These are phyloP conservation scores for Candida tibetensis DNA, from an alignment of 805 yeast genomes.

Conservation along the genomic window DNA sequence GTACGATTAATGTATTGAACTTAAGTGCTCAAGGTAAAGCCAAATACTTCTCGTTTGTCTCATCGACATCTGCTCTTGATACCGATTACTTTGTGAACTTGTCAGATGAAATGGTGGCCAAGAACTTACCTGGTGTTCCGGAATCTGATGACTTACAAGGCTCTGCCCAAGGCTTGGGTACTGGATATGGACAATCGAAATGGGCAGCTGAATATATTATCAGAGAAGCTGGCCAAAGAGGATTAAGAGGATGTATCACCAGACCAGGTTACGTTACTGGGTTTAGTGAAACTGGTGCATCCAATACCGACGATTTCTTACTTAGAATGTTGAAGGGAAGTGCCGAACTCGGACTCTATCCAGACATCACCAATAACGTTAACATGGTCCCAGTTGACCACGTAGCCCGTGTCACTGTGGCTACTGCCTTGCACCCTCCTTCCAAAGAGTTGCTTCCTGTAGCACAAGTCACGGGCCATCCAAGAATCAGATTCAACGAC, in stretches of 20 bases:
- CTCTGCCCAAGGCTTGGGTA: slow-evolving; percentile 75
- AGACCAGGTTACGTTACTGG: slow-evolving; percentile 98
- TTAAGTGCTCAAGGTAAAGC: slow-evolving; percentile 78
- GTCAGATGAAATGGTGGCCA: slow-evolving; percentile 64
- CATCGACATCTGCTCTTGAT: slow-evolving; percentile 92
- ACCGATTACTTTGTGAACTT: slow-evolving; percentile 74
- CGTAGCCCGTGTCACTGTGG: slow-evolving; percentile 87
- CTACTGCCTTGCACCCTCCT: slow-evolving; percentile 80
- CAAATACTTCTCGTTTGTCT: slow-evolving; percentile 84
- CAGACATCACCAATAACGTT: slow-evolving; percentile 82
- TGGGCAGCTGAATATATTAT: slow-evolving; percentile 95
- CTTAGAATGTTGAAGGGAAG: slow-evolving; percentile 94
- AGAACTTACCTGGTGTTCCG: slow-evolving; percentile 68
- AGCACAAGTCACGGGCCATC: slow-evolving; percentile 97
- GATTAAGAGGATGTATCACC: slow-evolving; percentile 82
- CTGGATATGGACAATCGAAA: slow-evolving; percentile 96
- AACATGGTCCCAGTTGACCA: slow-evolving; percentile 99
- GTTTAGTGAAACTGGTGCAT: slow-evolving; percentile 74
- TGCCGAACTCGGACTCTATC: slow-evolving; percentile 79
- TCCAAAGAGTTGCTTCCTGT: slow-evolving; percentile 54
- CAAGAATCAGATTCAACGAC: slow-evolving; percentile 77
- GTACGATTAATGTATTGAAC: slow-evolving; percentile 80
- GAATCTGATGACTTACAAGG: slow-evolving; percentile 85
- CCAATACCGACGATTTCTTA: slow-evolving; percentile 95
- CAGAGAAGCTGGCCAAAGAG: slow-evolving; percentile 83